phyloP scores from a whole-genome alignment of 306 rosid species.

The apple (Malus domestica) region ASM211411v1 NC_041804.1:4272001-4272500 shows the following conservation, averaged over 20 bases:
- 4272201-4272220: too few species aligned
- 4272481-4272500: too few species aligned
- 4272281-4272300: constrained; percentile 26
- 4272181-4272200: background rate
- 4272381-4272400: constrained; percentile 32
- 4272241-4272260: background rate
- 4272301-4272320: constrained; percentile 26
- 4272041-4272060: constrained; percentile 19
- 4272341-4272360: constrained; percentile 35
- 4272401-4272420: constrained; percentile 60
- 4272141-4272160: constrained; percentile 2
- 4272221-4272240: background rate
- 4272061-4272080: constrained; percentile 16
- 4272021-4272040: constrained; percentile 41
- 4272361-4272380: constrained; percentile 20
- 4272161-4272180: background rate
- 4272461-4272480: background rate
- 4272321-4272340: constrained; percentile 15
- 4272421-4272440: constrained; percentile 75
- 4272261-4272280: constrained; percentile 40
- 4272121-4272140: background rate
- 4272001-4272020: constrained; percentile 25
- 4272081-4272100: constrained; percentile 39
- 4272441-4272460: constrained; percentile 6
- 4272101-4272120: constrained; percentile 23